phyloP scores from a whole-genome alignment of 108 stramenopile genomes.

The Parmales sp. region DNA sequence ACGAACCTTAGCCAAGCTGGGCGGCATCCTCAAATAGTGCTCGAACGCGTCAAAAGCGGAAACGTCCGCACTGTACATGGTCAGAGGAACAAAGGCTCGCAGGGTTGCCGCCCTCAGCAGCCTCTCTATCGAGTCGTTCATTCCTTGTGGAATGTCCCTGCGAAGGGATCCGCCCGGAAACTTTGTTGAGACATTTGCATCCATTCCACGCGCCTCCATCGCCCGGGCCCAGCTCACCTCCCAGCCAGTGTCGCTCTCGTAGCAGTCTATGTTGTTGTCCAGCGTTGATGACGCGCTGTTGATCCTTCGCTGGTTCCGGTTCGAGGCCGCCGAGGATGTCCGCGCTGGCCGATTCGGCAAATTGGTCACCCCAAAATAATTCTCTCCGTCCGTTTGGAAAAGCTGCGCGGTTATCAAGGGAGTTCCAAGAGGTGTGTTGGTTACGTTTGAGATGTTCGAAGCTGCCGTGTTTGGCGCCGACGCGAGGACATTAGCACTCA shows the following conservation, averaged over 20 bases:
- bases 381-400: too few species aligned
- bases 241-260: constrained; percentile 1
- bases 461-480: too few species aligned
- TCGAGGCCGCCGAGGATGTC: too few species aligned
- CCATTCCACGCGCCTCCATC: not conserved
- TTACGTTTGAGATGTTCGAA: too few species aligned
- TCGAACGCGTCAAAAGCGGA: not conserved
- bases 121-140: not conserved
- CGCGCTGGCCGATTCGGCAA: too few species aligned
- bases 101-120: not conserved
- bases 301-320: too few species aligned
- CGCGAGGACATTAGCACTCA: too few species aligned
- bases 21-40: not conserved
- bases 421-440: too few species aligned
- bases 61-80: not conserved
- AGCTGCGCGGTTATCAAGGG: too few species aligned
- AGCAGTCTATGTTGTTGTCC: too few species aligned
- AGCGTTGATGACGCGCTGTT: too few species aligned
- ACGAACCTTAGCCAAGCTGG: constrained; percentile 4
- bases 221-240: constrained; percentile 2
- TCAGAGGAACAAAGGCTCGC: not conserved
- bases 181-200: not conserved
- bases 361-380: too few species aligned
- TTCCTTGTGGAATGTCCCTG: not conserved
- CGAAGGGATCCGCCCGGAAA: not conserved